phyloP scores from a whole-genome alignment of 176 grass and related monocot genomes.

The Triticum urartu region DNA sequence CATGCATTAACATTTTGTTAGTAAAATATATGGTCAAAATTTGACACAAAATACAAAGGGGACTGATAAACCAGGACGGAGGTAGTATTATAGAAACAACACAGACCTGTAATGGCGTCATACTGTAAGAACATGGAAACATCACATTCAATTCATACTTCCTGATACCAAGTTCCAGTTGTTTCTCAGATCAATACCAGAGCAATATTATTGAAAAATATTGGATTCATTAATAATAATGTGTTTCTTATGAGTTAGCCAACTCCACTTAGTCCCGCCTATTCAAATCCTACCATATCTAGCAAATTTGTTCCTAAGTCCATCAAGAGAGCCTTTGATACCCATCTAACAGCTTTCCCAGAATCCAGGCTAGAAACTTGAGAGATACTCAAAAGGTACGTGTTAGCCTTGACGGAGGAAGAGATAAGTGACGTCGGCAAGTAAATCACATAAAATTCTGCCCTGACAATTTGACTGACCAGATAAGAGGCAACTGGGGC shows the following conservation, averaged over 20 bases:
- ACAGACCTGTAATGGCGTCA: neutral
- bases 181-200: neutral
- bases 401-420: neutral
- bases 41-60: too few species aligned
- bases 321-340: neutral
- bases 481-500: neutral
- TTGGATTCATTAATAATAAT: neutral
- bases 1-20: too few species aligned
- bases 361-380: conserved; percentile 3
- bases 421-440: neutral
- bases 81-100: neutral
- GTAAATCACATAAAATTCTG: neutral
- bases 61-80: too few species aligned
- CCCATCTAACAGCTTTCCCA: neutral
- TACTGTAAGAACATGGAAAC: neutral
- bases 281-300: neutral
- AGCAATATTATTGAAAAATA: neutral
- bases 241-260: neutral
- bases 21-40: too few species aligned
- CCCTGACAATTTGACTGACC: neutral
- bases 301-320: neutral
- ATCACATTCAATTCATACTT: neutral
- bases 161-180: neutral
- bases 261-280: neutral
- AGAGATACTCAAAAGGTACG: neutral